A percentile compares a stretch with the other conserved stretches of the same genome.
phyloP scores from a whole-genome alignment of 1,284 basidiomycete genomes.

The Cryptococcus wingfieldii region DNA sequence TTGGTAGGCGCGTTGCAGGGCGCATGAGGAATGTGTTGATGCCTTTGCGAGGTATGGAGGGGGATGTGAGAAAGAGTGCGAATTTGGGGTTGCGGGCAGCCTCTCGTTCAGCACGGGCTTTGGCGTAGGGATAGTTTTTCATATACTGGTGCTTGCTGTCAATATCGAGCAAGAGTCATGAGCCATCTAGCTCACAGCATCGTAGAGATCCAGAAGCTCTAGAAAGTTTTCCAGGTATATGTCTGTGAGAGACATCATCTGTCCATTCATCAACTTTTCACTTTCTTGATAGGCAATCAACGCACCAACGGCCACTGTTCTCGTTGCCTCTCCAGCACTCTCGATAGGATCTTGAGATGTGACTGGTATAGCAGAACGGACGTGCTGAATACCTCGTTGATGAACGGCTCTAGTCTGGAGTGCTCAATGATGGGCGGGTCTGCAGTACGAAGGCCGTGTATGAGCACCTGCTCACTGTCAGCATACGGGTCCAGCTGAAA shows the following conservation, averaged over 20 bases:
- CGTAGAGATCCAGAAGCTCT: constrained; percentile 31
- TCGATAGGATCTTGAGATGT: constrained; percentile 63
- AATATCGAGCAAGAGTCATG: constrained; percentile 31
- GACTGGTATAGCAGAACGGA: constrained; percentile 59
- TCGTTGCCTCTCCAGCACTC: constrained; percentile 65
- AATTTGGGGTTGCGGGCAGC: constrained; percentile 63
- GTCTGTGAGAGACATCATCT: constrained; percentile 67
- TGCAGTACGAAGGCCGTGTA: constrained; percentile 58
- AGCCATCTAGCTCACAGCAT: constrained; percentile 34
- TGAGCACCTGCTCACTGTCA: constrained; percentile 56
- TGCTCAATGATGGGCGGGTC: constrained; percentile 58
- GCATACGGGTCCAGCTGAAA: neutral
- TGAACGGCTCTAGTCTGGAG: constrained; percentile 56
- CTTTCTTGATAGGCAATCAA: neutral
- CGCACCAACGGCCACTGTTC: constrained; percentile 67
- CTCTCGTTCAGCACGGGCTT: constrained; percentile 69
- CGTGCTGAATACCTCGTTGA: constrained; percentile 71
- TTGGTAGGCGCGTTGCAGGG: constrained; percentile 73
- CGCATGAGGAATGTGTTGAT: constrained; percentile 69
- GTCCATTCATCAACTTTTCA: neutral
- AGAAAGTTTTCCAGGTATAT: constrained; percentile 65
- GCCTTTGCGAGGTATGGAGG: constrained; percentile 68
- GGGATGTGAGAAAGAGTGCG: constrained; percentile 60
- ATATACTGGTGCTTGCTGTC: constrained; percentile 26
- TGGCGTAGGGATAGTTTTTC: constrained; percentile 70